Base-by-base conservation (phyloP, 2,329 filamentous ascomycete species). In the Fusarium foetens region DNA sequence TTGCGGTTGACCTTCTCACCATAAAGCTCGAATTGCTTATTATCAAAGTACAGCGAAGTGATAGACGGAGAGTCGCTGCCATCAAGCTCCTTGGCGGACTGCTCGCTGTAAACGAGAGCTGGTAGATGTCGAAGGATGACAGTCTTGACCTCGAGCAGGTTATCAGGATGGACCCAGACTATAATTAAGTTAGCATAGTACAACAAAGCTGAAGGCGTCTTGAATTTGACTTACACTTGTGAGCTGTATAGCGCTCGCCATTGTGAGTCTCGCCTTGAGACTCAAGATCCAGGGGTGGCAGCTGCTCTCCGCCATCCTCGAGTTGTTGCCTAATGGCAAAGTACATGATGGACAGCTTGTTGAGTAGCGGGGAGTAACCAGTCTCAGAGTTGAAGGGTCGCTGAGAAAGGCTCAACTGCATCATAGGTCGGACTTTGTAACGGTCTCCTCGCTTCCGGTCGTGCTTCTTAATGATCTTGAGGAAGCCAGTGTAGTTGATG, bases 401-500 rank as follows among this genome's bases (percentile, higher is more conserved):
- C 73, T 94, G 90, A n/a, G 93, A 90, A 77, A 99, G 84, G 77
- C 93, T 93, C 77, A 97, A 92, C 83, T 97, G 93, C 83, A 98
- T 91, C 85, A 98, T 91, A 33, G 96, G 95, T 29, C 94, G 91
- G 75, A 98, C 93, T 80, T 92, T 94, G 85, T 98, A 98, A 58
- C 91, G 88, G 73, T 91, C 88, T 62, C 95, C 95, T 74, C 95
- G 89, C 84, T 95, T 97, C 74, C 96, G 93, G 83, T 99, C 96
- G 83, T 99, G 96, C 85, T 99, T 99, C 90, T 99, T 99, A 63
- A 94, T 94, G 52, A 97, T 97, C 87, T 99, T 99, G 79, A 98
- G 88, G 83, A 98, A 97, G 52, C 94, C 96, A 10, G 96, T 97
- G 83, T 98, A 99, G 84, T 99, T 99, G 84, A 98, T 92, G 72